phyloP scores from a whole-genome alignment of 2,329 filamentous ascomycete species.

The Calonectria henricotiae region DNA sequence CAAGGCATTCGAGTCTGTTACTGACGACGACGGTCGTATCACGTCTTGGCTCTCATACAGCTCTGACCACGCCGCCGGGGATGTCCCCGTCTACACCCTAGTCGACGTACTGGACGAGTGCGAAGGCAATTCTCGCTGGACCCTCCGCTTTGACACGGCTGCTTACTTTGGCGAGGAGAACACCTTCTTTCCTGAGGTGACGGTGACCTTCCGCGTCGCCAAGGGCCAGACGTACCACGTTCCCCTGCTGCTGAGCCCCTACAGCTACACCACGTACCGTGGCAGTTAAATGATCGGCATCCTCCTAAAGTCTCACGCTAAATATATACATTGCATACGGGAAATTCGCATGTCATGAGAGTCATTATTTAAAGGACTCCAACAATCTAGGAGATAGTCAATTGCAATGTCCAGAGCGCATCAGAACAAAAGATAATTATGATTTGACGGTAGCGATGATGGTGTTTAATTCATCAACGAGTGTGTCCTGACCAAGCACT shows the following conservation, averaged over 20 bases:
- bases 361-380: background rate
- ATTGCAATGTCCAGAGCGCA: slow-evolving; percentile 30
- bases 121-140: slow-evolving; percentile 72
- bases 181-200: slow-evolving; percentile 75
- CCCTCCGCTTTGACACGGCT: slow-evolving; percentile 81
- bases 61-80: slow-evolving; percentile 66
- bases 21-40: slow-evolving; percentile 84
- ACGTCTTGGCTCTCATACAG: slow-evolving; percentile 77
- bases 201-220: slow-evolving; percentile 69
- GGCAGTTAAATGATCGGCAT: slow-evolving; percentile 71
- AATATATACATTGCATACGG: too few relatives aligned
- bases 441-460: slow-evolving; percentile 45
- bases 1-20: slow-evolving; percentile 76
- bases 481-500: slow-evolving; percentile 40
- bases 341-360: background rate
- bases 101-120: slow-evolving; percentile 69
- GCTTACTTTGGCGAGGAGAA: slow-evolving; percentile 78
- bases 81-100: slow-evolving; percentile 73
- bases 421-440: slow-evolving; percentile 28
- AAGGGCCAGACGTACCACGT: slow-evolving; percentile 83
- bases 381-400: slow-evolving; percentile 5
- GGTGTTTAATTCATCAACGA: slow-evolving; percentile 49
- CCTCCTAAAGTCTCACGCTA: too few relatives aligned
- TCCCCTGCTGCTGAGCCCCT: slow-evolving; percentile 83
- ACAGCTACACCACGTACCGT: slow-evolving; percentile 87